Evolutionary conservation across 768 basidiomycete genomes (phyloP).

Genomic region (Lactifluus rugatus): DNA sequence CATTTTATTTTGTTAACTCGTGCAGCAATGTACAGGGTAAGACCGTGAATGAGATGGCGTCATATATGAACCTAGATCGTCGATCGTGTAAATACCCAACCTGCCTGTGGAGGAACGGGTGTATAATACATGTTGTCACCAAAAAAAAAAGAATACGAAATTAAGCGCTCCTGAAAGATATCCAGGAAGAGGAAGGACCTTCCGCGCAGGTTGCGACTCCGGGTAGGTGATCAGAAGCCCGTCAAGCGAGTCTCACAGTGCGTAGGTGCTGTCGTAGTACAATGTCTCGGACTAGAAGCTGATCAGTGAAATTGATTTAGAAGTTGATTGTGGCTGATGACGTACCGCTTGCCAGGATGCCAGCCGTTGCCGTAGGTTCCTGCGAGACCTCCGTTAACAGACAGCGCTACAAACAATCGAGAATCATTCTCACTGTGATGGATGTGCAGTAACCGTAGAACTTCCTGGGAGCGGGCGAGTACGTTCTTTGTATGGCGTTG

Average conservation of each 20-base stretch:
- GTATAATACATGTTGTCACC: neutral
- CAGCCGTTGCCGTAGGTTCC: conserved; percentile 64
- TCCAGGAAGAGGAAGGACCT: neutral
- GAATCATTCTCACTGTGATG: conserved; percentile 43
- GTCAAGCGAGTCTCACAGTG: conserved; percentile 14
- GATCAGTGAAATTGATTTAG: conserved; percentile 5
- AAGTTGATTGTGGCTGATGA: conserved; percentile 1
- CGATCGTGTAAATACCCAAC: neutral
- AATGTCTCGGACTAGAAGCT: conserved; percentile 18
- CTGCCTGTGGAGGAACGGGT: neutral
- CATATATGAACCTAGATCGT: neutral
- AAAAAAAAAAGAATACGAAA: neutral
- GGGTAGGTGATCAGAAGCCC: neutral
- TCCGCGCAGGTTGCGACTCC: neutral
- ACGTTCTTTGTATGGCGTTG: conserved; percentile 65
- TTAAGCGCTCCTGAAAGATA: neutral
- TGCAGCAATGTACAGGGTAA: conserved; percentile 4
- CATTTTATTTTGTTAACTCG: neutral
- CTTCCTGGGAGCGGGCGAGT: conserved; percentile 62
- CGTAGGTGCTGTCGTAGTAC: conserved; percentile 19
- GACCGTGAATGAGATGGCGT: neutral
- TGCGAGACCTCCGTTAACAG: conserved; percentile 19
- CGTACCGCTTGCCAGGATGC: conserved; percentile 69
- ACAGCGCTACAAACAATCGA: neutral
- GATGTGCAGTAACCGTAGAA: conserved; percentile 74